phyloP scores from a whole-genome alignment of 1,284 basidiomycete species.

The Puccinia hordei region DNA sequence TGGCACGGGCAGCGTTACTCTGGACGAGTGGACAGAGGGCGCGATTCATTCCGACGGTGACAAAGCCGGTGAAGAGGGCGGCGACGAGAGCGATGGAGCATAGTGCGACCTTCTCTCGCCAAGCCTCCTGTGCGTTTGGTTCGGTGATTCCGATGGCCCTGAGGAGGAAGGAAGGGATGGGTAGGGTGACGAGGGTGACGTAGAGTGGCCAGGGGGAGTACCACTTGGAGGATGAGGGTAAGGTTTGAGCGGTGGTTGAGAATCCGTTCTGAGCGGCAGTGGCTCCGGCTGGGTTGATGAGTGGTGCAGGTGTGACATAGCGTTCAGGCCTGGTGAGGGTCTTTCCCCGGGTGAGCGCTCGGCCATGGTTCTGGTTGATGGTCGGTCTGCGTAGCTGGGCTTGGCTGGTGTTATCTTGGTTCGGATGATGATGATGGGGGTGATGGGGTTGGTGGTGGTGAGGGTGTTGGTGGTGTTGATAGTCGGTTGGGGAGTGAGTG shows the following conservation, averaged over 20 bases:
- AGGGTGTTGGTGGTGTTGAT: too few relatives aligned
- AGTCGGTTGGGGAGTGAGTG: too few relatives aligned
- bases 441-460: too few relatives aligned
- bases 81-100: conserved; percentile 80
- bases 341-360: conserved; percentile 69
- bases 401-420: too few relatives aligned
- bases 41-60: conserved; percentile 90
- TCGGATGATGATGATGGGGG: too few relatives aligned
- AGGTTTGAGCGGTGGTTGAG: background rate
- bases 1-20: too few relatives aligned
- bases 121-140: conserved; percentile 73
- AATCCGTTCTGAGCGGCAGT: too few relatives aligned
- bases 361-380: too few relatives aligned
- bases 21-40: conserved; percentile 74
- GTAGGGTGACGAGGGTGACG: conserved; percentile 56
- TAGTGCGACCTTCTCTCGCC: conserved; percentile 95
- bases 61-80: conserved; percentile 81
- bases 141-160: conserved; percentile 60
- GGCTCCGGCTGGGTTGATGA: conserved; percentile 74
- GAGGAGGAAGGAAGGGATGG: conserved; percentile 56
- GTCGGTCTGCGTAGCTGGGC: too few relatives aligned
- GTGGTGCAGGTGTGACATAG: conserved; percentile 84
- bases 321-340: conserved; percentile 95
- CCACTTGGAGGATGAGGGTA: conserved; percentile 38
- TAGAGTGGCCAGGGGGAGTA: conserved; percentile 55